Base-by-base conservation (phyloP, 2,329 filamentous ascomycete genomes). In the Ceratocystis eucalypticola region DNA sequence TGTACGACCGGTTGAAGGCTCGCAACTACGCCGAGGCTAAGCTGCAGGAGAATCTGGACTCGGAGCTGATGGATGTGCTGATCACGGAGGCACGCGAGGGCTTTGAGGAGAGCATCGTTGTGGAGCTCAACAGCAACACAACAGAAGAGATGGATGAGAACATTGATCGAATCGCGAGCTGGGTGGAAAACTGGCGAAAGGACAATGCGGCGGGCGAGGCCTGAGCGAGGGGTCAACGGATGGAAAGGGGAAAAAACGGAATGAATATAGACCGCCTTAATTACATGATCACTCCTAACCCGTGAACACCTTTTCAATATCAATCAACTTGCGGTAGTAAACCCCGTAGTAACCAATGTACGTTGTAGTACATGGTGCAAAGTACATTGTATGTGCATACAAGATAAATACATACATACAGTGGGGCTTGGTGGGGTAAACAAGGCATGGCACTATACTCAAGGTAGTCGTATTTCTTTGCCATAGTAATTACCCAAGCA, bases 51-150 rank as follows among this genome's bases (percentile, higher is more conserved):
- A 99, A 99, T 74, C 79, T 99, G 68, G 94, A 99, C 75, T 88
- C 90, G 37, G 94, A 99, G 78, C 97, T 99, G 73, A 97, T 99
- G 87, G 88, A 96, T 73, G 90, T 97, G 30, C 78, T 99, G 66
- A 79, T 96, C 22, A 88, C 96, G 71, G 94, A 99, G 78, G 94
- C 94, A 41, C 81, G 86, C 68, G 92, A 96, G 69, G 84, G 88
- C 10, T 99, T 93, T 72, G 88, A 90, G 65, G 84, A 88, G 75
- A 85, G 94, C 73, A 89, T 96, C 71, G 88, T 99, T 46, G 88
- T 97, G 30, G 91, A 96, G 76, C 77, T 99, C 72, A 84, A 80
- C 72, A 97, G 93, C 76, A 88, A 96, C 74, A 83, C 82, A 65
- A 81, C 85, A 1, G 88, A 92, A 64, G 89, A 96, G 75, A 88